These are phyloP conservation scores for Hymenotorrendiella dingleyae DNA, from an alignment of 2,329 filamentous ascomycete genomes.

Conservation along the genomic window DNA sequence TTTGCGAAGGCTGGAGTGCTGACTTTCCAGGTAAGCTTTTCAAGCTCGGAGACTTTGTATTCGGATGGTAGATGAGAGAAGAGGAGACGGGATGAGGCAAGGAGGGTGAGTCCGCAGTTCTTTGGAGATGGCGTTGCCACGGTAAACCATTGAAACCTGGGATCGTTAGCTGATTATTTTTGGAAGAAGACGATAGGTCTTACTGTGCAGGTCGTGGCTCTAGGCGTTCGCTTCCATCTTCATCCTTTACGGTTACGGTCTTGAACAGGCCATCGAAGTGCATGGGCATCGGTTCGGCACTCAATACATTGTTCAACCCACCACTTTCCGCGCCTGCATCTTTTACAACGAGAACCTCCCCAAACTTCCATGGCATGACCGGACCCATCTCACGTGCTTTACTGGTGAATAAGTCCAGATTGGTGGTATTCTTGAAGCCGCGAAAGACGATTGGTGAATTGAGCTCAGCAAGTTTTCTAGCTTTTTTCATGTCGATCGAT, in stretches of 20 bases:
- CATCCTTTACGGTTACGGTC: neutral
- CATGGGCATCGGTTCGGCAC: slow-evolving; percentile 50
- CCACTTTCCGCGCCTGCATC: slow-evolving; percentile 39
- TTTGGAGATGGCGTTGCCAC: slow-evolving; percentile 1
- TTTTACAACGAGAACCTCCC: slow-evolving; percentile 44
- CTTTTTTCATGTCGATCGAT: slow-evolving; percentile 32
- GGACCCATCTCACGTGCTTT: slow-evolving; percentile 43
- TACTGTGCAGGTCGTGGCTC: slow-evolving; percentile 1
- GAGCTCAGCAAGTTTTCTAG: slow-evolving; percentile 40
- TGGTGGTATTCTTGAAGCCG: slow-evolving; percentile 42
- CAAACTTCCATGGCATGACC: slow-evolving; percentile 48
- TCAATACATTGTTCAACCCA: slow-evolving; percentile 47
- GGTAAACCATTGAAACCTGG: slow-evolving; percentile 2
- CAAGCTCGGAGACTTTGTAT: neutral
- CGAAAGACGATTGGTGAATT: slow-evolving; percentile 50
- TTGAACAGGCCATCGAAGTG: slow-evolving; percentile 55
- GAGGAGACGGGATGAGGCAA: slow-evolving; percentile 2
- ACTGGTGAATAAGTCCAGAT: slow-evolving; percentile 39
- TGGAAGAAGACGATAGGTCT: neutral
- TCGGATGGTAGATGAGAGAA: neutral
- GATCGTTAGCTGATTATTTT: neutral
- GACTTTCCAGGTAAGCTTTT: neutral
- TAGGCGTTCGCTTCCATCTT: neutral
- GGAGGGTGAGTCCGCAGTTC: neutral
- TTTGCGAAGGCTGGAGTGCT: slow-evolving; percentile 1